Base-by-base conservation (phyloP, 768 basidiomycete genomes). In the Inosperma sp. region DNA sequence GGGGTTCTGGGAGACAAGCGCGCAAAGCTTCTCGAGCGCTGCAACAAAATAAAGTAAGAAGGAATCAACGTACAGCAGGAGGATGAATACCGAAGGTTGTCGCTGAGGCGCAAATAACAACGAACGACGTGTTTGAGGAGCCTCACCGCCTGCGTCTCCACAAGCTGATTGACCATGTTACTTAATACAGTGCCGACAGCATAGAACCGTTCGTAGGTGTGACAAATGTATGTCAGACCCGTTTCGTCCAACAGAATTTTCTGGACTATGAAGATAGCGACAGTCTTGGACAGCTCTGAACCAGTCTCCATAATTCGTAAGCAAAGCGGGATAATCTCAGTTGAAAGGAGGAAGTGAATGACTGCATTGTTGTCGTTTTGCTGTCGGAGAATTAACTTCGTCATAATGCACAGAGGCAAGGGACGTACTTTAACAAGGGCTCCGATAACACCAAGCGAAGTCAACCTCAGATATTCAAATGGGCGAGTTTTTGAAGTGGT, bases 271-370 rank as follows among this genome's bases (percentile, higher is more conserved):
- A 99, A 99, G 62, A 99, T 99, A 35, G 96, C 96, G 37, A 99
- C 96, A 1, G 96, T 99, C 72, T 99, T 99, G 52, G 90, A 93
- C 14, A 99, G 81, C 62, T 99, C 96, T 3, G 94, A 96, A 35
- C 96, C 96, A 3, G 96, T 97, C 69, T 99, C 96, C 96, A 99
- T 99, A 68, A 99, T 99, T 46, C 96, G 87, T 44, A 99, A 82
- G 66, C 96, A 99, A 56, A 99, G 86, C 29, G 96, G 96, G 65
- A 99, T 99, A 67, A 99, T 99, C 75, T 99, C 96, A 48, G 96
- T 99, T 4, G 94, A 96, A 37, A 99, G 82, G 35, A 99, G 79
- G 77, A 99, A 99, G 72, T 97, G 95, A 68, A 99, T 98, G 58
- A 99, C 96, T 49, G 95, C 88, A 62, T 85, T 93, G 71, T 99